Evolutionary conservation across 2,329 filamentous ascomycete species (phyloP).

Genomic region (Diplocarpon mali): DNA sequence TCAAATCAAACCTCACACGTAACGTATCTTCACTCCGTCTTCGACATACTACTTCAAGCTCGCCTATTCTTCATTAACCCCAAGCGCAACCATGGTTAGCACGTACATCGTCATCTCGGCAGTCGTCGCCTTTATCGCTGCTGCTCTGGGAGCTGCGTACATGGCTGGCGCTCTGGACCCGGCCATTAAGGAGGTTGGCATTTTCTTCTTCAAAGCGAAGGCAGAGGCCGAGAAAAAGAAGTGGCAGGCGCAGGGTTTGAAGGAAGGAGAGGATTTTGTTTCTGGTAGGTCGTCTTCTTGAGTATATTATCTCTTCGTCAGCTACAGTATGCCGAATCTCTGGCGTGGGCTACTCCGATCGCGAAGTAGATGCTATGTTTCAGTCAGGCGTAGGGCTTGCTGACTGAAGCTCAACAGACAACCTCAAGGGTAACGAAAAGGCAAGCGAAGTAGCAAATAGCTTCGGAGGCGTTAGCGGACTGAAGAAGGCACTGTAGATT

Average conservation of each 20-base stretch:
- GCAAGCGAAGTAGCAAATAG: constrained; percentile 25
- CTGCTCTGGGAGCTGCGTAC: constrained; percentile 28
- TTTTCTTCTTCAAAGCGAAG: constrained; percentile 32
- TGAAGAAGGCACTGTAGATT: constrained; percentile 12
- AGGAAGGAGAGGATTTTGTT: constrained; percentile 31
- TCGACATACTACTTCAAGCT: too few species aligned
- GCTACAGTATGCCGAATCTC: too few species aligned
- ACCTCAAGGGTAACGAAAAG: constrained; percentile 30
- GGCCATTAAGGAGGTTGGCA: constrained; percentile 29
- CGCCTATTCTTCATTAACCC: too few species aligned
- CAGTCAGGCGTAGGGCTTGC: neutral
- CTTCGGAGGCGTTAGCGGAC: constrained; percentile 16
- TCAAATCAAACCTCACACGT: too few species aligned
- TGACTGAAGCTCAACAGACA: constrained; percentile 18
- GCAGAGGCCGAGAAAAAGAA: constrained; percentile 32
- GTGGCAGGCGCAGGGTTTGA: constrained; percentile 30
- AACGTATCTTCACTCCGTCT: too few species aligned
- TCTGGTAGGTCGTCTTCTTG: neutral
- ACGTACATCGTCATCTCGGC: constrained; percentile 24
- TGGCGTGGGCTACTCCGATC: neutral
- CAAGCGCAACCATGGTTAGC: constrained; percentile 12
- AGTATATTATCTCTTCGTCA: too few species aligned
- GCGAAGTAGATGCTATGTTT: neutral
- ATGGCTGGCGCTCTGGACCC: constrained; percentile 30
- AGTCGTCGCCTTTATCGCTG: constrained; percentile 25